Conservation (phyloP, 2,329 filamentous ascomycete genomes). For the Fusarium liriodendri region DNA sequence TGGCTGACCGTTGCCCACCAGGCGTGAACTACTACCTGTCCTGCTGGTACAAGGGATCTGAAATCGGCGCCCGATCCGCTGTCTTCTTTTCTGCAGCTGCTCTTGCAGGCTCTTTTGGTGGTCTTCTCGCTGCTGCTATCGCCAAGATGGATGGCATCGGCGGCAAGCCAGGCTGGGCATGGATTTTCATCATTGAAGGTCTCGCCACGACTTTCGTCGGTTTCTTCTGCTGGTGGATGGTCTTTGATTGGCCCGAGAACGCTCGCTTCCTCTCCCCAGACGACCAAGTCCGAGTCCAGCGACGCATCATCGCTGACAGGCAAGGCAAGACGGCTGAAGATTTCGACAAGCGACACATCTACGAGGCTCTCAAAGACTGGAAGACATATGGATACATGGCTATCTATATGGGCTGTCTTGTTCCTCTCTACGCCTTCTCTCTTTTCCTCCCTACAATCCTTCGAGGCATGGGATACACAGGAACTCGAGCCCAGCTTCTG, state of each 20-base stretch:
- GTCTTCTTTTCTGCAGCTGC: constrained; percentile 86
- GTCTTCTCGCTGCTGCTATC: constrained; percentile 76
- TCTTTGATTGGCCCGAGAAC: constrained; percentile 82
- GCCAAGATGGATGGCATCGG: constrained; percentile 72
- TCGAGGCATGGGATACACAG: constrained; percentile 44
- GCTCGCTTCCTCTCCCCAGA: constrained; percentile 74
- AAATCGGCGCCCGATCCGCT: constrained; percentile 77
- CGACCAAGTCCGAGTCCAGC: constrained; percentile 75
- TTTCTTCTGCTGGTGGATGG: constrained; percentile 74
- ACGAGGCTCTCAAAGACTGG: constrained; percentile 78
- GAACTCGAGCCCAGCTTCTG: constrained; percentile 64
- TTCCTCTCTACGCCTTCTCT: constrained; percentile 64
- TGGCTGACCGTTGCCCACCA: background rate
- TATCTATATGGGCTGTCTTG: constrained; percentile 60
- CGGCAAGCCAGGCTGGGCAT: constrained; percentile 65
- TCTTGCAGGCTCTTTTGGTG: constrained; percentile 79
- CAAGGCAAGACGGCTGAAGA: constrained; percentile 76
- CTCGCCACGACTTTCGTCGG: constrained; percentile 75
- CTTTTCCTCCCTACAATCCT: constrained; percentile 70
- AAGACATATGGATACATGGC: constrained; percentile 71
- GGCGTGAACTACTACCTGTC: constrained; percentile 75
- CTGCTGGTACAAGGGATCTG: constrained; percentile 82
- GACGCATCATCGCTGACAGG: constrained; percentile 74
- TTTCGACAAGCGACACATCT: constrained; percentile 78
- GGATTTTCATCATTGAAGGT: constrained; percentile 76